A percentile compares a stretch with the other conserved stretches of the same genome.
Evolutionary conservation across 225 moss, liverwort and hornwort species (phyloP).

Genomic region (Anthoceros angustus): DNA sequence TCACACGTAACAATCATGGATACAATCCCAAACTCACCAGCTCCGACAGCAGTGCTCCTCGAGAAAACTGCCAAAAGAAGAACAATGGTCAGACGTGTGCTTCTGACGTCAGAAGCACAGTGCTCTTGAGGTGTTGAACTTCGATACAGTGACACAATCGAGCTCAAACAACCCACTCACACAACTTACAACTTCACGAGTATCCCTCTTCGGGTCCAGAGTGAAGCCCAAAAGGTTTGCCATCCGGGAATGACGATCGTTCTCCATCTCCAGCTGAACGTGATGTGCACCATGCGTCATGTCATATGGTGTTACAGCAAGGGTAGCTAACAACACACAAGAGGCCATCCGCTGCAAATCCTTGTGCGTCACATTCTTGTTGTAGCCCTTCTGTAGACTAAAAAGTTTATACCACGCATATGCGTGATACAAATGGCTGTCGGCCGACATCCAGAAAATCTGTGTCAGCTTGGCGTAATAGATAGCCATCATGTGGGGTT

Average conservation of each 20-base stretch:
- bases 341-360: slow-evolving; percentile 97
- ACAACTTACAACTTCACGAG: slow-evolving; percentile 67
- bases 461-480: slow-evolving; percentile 92
- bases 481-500: slow-evolving; percentile 98
- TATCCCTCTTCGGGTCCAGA: slow-evolving; percentile 77
- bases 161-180: background rate
- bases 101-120: no score
- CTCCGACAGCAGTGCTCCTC: slow-evolving; percentile 82
- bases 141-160: no score
- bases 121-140: no score
- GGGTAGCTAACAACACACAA: slow-evolving; percentile 76
- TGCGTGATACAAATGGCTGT: slow-evolving; percentile 72
- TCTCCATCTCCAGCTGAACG: slow-evolving; percentile 93
- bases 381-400: slow-evolving; percentile 83
- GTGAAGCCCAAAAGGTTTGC: slow-evolving; percentile 90
- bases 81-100: no score
- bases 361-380: slow-evolving; percentile 83
- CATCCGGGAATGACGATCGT: slow-evolving; percentile 83
- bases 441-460: slow-evolving; percentile 93
- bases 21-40: slow-evolving; percentile 29
- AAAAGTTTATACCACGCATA: slow-evolving; percentile 99
- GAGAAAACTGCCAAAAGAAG: slow-evolving; percentile 51
- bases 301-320: slow-evolving; percentile 80
- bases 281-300: slow-evolving; percentile 94
- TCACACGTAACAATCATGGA: background rate